phyloP scores from a whole-genome alignment of 78 protist species.

The Pelomyxa schiedti region DNA sequence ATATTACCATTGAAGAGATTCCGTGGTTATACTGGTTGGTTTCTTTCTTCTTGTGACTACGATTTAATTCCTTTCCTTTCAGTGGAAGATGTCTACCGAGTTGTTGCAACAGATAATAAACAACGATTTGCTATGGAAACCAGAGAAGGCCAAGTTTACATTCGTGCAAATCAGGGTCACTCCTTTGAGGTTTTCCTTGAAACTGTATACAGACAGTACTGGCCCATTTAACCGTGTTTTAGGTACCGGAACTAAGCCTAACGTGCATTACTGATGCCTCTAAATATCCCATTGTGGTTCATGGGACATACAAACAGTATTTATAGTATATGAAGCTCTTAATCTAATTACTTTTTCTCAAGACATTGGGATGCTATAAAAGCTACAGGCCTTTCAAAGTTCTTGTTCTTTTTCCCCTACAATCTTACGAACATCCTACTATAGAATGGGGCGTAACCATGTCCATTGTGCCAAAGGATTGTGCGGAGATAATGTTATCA shows the following conservation, averaged over 20 bases:
- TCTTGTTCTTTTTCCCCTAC: too few species aligned
- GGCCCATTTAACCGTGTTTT: too few species aligned
- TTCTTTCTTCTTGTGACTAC: too few species aligned
- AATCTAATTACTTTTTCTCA: too few species aligned
- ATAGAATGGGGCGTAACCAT: conserved; percentile 37
- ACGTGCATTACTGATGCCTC: background rate
- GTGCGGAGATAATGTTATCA: conserved; percentile 6
- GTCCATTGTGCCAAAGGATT: conserved; percentile 39
- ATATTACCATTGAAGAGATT: background rate
- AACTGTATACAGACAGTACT: too few species aligned
- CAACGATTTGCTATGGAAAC: conserved; percentile 1
- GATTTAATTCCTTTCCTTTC: too few species aligned
- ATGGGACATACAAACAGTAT: conserved; percentile 25
- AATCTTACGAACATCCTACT: background rate
- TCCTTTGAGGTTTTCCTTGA: conserved; percentile 3
- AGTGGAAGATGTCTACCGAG: background rate
- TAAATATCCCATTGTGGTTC: conserved; percentile 13
- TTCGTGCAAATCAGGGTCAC: conserved; percentile 60
- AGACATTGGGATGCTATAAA: too few species aligned
- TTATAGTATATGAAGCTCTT: too few species aligned
- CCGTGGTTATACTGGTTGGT: background rate
- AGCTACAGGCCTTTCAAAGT: too few species aligned
- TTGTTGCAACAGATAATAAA: conserved; percentile 12
- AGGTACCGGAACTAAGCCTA: background rate
- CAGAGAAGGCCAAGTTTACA: background rate